phyloP scores from a whole-genome alignment of 441 rosid genomes.

The Populus hybrid region DNA sequence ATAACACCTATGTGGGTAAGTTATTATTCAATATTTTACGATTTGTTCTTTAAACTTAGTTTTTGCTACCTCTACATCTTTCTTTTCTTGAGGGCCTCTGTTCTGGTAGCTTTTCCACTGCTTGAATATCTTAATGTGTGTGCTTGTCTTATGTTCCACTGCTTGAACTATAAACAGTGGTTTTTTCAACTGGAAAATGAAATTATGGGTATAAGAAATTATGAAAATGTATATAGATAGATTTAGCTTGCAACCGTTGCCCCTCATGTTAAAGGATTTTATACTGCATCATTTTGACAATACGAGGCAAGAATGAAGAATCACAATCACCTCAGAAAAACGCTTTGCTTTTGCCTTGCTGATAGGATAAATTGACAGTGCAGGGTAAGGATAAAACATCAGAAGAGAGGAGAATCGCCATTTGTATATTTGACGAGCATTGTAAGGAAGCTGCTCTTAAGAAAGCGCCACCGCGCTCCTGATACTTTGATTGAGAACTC shows the following conservation, averaged over 20 bases:
- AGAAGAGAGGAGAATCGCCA: slow-evolving; percentile 98
- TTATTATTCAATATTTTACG: background rate
- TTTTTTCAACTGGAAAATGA: background rate
- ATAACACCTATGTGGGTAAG: slow-evolving; percentile 99
- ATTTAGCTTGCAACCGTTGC: background rate
- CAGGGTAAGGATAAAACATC: slow-evolving; percentile 98
- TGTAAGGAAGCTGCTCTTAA: slow-evolving; percentile 90
- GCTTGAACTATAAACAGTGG: background rate
- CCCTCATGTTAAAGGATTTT: background rate
- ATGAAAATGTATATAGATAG: no score
- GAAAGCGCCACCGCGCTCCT: slow-evolving; percentile 33
- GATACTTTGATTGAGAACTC: slow-evolving; percentile 16
- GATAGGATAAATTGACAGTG: background rate
- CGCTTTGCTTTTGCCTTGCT: background rate
- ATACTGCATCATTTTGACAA: background rate
- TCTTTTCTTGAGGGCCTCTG: background rate
- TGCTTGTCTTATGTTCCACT: background rate
- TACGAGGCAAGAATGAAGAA: background rate
- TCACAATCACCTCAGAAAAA: background rate
- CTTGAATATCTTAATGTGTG: background rate
- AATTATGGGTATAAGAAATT: background rate
- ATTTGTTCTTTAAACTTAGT: background rate
- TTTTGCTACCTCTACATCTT: background rate
- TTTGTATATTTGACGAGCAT: slow-evolving; percentile 98
- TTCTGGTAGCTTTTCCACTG: background rate